Evolutionary conservation across 2,329 filamentous ascomycete species (phyloP).

Genomic region (Orbilia ellipsospora): DNA sequence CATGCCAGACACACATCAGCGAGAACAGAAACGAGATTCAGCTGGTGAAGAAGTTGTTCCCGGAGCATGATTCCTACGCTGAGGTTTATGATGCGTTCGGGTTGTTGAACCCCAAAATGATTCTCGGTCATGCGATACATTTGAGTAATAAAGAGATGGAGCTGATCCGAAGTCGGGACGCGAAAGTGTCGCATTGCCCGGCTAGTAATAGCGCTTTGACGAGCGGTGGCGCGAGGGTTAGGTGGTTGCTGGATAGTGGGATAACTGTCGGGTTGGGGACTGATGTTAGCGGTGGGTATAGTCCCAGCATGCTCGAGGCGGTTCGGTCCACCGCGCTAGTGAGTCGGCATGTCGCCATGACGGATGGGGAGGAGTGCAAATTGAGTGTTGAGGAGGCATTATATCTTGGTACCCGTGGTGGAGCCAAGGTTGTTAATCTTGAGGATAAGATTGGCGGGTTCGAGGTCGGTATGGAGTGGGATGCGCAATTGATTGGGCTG

Average conservation of each 20-base stretch:
- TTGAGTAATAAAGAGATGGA: conserved; percentile 74
- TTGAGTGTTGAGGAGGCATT: conserved; percentile 86
- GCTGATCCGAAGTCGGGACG: conserved; percentile 71
- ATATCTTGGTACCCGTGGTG: conserved; percentile 87
- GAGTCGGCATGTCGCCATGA: conserved; percentile 76
- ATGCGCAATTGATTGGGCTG: conserved; percentile 83
- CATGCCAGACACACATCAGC: conserved; percentile 88
- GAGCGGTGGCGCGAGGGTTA: conserved; percentile 79
- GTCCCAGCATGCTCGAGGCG: conserved; percentile 82
- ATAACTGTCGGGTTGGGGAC: conserved; percentile 87
- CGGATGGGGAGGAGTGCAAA: conserved; percentile 68
- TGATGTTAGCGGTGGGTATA: conserved; percentile 90
- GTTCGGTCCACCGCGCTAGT: conserved; percentile 83
- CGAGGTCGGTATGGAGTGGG: conserved; percentile 86
- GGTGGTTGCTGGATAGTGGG: conserved; percentile 77
- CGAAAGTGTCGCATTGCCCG: conserved; percentile 85
- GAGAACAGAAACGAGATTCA: conserved; percentile 81
- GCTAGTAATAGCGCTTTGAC: conserved; percentile 85
- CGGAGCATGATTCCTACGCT: conserved; percentile 73
- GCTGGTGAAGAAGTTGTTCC: conserved; percentile 78
- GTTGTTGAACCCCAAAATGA: conserved; percentile 77
- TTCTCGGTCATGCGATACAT: conserved; percentile 88
- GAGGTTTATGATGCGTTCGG: conserved; percentile 80
- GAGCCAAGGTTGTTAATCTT: conserved; percentile 82
- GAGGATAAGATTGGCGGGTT: conserved; percentile 79